These are phyloP conservation scores for Pseudomassariella vexata DNA, from an alignment of 2,329 filamentous ascomycete species.

Conservation along the genomic window DNA sequence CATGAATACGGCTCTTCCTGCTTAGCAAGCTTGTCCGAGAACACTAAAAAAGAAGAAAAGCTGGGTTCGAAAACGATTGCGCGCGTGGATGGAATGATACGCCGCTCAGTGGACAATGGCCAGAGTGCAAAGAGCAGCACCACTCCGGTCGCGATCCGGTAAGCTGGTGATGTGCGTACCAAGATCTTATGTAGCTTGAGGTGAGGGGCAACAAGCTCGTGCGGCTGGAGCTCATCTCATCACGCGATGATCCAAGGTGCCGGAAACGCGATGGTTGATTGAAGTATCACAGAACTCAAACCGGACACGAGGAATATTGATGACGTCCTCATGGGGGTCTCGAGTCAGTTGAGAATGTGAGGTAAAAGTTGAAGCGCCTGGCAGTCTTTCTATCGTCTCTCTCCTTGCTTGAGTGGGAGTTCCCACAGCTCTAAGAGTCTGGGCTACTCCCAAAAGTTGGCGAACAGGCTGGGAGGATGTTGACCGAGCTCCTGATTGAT, in stretches of 20 bases:
- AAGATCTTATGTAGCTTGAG: background rate
- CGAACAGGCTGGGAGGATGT: background rate
- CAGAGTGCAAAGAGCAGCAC: no score
- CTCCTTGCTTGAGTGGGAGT: background rate
- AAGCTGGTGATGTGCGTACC: background rate
- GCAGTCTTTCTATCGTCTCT: no score
- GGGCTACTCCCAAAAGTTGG: background rate
- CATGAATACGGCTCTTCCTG: conserved; percentile 36
- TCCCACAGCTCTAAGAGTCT: background rate
- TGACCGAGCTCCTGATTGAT: conserved; percentile 9
- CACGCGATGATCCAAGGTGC: no score
- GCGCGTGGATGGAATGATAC: background rate
- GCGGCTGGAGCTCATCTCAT: no score
- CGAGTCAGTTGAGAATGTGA: background rate
- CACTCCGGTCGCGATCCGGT: conserved; percentile 9
- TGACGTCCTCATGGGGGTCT: background rate
- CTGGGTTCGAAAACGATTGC: background rate
- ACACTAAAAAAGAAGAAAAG: conserved; percentile 2
- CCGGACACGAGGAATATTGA: no score
- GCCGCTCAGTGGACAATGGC: background rate
- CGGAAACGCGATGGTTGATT: no score
- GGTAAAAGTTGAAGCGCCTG: background rate
- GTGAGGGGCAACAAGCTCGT: no score
- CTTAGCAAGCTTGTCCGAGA: background rate
- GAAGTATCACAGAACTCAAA: no score